Percentiles rank a stretch among this genome's conserved stretches.
These are phyloP conservation scores for Chlamydomonas sp. DNA, from an alignment of 139 green algal species.

Conservation along the genomic window DNA sequence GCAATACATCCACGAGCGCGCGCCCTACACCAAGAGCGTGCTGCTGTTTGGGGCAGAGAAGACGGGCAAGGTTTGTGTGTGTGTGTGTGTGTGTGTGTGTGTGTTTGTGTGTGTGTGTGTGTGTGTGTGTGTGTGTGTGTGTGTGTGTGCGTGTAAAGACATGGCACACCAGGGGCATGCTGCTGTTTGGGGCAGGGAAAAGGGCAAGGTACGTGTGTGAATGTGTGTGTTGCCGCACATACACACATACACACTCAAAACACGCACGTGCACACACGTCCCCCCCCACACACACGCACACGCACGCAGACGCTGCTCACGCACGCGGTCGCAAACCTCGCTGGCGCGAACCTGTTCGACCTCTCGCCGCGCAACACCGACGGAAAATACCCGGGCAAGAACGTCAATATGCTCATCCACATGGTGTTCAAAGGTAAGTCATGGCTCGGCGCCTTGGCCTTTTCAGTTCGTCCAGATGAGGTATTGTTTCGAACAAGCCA, in stretches of 20 bases:
- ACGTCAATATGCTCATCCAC: conserved; percentile 75
- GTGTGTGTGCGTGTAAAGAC: neutral
- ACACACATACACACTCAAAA: neutral
- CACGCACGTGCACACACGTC: neutral
- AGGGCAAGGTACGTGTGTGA: no score
- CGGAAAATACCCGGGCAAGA: conserved; percentile 78
- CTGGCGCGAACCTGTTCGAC: conserved; percentile 76
- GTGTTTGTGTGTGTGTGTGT: neutral
- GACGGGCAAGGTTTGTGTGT: conserved; percentile 87
- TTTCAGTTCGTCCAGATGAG: no score
- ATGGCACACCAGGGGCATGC: conserved; percentile 45
- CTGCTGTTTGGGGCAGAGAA: conserved; percentile 73
- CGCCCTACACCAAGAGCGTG: conserved; percentile 51
- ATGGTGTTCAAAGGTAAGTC: conserved; percentile 80
- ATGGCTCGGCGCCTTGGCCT: neutral
- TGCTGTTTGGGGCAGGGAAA: conserved; percentile 71
- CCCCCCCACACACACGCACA: neutral
- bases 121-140: neutral
- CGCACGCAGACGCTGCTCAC: no score
- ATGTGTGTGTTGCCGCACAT: neutral
- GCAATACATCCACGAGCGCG: conserved; percentile 51
- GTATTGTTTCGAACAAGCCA: no score
- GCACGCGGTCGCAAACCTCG: conserved; percentile 46
- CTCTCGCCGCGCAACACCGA: conserved; percentile 71
- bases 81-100: neutral